A percentile compares a stretch with the other conserved stretches of the same genome.
Evolutionary conservation across 495 filamentous ascomycete genomes (phyloP).

Genomic region (Penicillium verhagenii): DNA sequence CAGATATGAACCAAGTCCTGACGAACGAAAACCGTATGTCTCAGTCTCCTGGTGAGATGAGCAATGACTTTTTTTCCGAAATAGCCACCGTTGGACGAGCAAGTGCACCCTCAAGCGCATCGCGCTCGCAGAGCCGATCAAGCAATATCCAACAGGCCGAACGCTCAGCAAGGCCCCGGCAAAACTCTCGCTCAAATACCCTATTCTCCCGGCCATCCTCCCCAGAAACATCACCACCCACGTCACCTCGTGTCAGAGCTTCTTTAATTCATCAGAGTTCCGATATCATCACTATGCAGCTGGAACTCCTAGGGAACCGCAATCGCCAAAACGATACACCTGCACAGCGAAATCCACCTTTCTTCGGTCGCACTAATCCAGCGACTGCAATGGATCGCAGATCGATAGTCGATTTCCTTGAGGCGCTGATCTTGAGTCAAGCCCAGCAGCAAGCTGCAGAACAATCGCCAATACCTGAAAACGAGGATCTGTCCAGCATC

Average conservation of each 20-base stretch:
- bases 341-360: constrained; percentile 11
- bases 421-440: constrained; percentile 36
- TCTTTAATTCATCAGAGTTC: constrained; percentile 47
- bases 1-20: constrained; percentile 29
- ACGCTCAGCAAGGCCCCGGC: constrained; percentile 16
- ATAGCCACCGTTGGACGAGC: constrained; percentile 28
- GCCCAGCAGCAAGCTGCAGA: constrained; percentile 17
- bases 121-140: constrained; percentile 13
- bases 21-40: constrained; percentile 39
- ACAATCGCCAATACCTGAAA: constrained; percentile 10
- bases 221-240: constrained; percentile 42
- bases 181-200: constrained; percentile 41
- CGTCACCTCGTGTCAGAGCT: constrained; percentile 46
- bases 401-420: constrained; percentile 40
- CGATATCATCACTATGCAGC: constrained; percentile 50
- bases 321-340: constrained; percentile 25
- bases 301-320: constrained; percentile 41
- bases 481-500: constrained; percentile 24
- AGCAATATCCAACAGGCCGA: constrained; percentile 15
- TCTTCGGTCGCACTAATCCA: constrained; percentile 12
- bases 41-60: constrained; percentile 41
- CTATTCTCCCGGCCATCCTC: constrained; percentile 43
- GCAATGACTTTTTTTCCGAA: constrained; percentile 31
- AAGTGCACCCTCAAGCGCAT: constrained; percentile 18
- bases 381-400: constrained; percentile 23